Evolutionary conservation across 495 filamentous ascomycete genomes (phyloP), one percentile per base, ranked within the genome.

Genomic region (Daldinia childiae): DNA sequence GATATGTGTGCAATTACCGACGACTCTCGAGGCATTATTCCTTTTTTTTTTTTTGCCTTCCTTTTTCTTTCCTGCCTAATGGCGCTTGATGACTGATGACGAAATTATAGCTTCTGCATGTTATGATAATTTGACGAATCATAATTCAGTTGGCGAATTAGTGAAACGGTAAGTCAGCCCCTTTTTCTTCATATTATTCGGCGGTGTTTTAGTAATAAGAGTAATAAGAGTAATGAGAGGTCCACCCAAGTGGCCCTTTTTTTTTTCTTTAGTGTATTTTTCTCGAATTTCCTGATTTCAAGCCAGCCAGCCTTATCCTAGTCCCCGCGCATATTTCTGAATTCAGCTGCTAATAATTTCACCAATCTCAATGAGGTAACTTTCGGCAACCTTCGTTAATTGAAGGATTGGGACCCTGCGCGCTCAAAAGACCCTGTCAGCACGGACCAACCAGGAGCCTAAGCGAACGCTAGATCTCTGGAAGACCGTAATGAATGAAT

Each of bases 251-350:
- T 60, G 64, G 64, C 21, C 52, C 41, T 32, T 34, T 32, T 58
- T 59, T 39, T 27, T 57, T 57, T 57, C 8, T 63, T 48, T 3
- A n/a, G n/a, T n/a, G n/a, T 27, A 1, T 59, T 41, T 36, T 8
- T 1, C 61, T 57, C 55, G 50, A 68, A 65, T 62, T 66, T 59
- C 61, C 43, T 68, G 56, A 57, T 61, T 58, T 73, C 21, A 15
- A 59, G 51, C 30, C 59, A 59, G 51, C 30, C 59, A 59, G 55
- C 59, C 60, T 7, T 68, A 67, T 51, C 52, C 58, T 50, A 50
- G 59, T 58, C 38, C 38, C 63, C 58, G 64, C 63, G 2, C 7
- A 26, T 34, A 41, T 58, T 56, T 15, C 65, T 65, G 32, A 36
- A 62, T 65, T 62, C 19, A 68, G 50, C 56, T 54, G 50, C 7